phyloP scores from a whole-genome alignment of 441 rosid species.

The Populus trichocarpa region DNA sequence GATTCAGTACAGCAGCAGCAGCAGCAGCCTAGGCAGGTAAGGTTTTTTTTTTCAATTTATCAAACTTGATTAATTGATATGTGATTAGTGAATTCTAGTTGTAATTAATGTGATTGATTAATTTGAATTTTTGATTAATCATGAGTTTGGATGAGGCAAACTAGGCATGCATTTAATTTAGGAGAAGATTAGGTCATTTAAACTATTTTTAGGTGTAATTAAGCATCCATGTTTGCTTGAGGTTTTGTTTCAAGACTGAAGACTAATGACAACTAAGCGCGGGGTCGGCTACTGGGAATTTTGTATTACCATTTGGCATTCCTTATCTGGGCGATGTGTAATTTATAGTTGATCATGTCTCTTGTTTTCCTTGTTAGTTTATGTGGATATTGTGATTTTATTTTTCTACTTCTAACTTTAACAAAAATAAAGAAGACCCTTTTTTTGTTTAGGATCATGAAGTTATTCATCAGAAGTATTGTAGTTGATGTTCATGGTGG shows the following conservation, averaged over 20 bases:
- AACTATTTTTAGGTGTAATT: constrained; percentile 6
- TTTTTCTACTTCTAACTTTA: not conserved
- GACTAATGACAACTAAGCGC: not conserved
- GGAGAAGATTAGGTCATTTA: constrained; percentile 15
- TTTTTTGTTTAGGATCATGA: too few species aligned
- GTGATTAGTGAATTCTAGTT: constrained; percentile 9
- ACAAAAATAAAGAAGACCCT: too few species aligned
- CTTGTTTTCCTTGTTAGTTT: not conserved
- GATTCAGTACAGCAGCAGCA: constrained; percentile 66
- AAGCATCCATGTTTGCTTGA: not conserved
- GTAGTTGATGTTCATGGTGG: constrained; percentile 2
- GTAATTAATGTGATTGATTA: constrained; percentile 28
- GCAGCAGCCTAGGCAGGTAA: constrained; percentile 65
- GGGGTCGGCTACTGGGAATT: not conserved
- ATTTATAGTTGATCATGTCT: not conserved
- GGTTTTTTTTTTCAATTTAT: constrained; percentile 4
- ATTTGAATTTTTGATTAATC: constrained; percentile 6
- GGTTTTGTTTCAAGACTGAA: not conserved
- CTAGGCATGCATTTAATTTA: constrained; percentile 13
- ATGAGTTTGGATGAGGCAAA: constrained; percentile 10
- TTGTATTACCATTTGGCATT: not conserved
- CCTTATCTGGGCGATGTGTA: not conserved
- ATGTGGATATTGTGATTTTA: not conserved
- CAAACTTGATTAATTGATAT: constrained; percentile 8
- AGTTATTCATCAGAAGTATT: too few species aligned